A percentile compares a stretch with the other conserved stretches of the same genome.
These are phyloP conservation scores for Aspergillus hiratsukae DNA, from an alignment of 2,329 filamentous ascomycete species.

Conservation along the genomic window DNA sequence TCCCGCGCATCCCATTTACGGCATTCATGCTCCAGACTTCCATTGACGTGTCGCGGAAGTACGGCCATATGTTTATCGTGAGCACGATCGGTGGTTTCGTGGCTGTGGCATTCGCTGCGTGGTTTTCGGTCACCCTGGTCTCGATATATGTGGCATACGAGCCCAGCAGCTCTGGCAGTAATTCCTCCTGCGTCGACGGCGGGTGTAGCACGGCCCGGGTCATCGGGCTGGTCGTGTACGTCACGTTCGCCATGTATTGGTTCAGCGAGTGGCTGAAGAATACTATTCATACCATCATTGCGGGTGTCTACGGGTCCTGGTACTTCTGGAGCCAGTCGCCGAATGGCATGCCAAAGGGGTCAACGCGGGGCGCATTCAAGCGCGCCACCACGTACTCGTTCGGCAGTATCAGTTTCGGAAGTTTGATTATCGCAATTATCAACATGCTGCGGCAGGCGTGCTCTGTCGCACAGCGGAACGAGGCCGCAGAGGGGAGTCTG, in stretches of 20 bases:
- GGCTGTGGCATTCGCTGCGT: constrained; percentile 72
- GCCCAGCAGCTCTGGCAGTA: constrained; percentile 47
- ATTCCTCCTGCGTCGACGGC: constrained; percentile 54
- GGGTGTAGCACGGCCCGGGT: constrained; percentile 72
- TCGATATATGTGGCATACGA: constrained; percentile 81
- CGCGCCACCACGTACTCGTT: constrained; percentile 87
- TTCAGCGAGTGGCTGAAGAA: constrained; percentile 92
- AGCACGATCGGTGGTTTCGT: constrained; percentile 77
- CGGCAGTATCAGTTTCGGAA: constrained; percentile 83
- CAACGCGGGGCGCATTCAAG: constrained; percentile 77
- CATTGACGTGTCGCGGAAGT: constrained; percentile 77
- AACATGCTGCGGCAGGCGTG: constrained; percentile 78
- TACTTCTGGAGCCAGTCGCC: constrained; percentile 69
- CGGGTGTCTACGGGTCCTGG: constrained; percentile 88
- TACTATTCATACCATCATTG: constrained; percentile 80
- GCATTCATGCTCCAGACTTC: constrained; percentile 82
- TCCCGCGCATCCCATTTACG: constrained; percentile 82
- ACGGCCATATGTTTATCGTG: constrained; percentile 81
- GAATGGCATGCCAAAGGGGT: constrained; percentile 65
- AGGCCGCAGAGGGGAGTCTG: constrained; percentile 64
- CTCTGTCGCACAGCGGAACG: constrained; percentile 67
- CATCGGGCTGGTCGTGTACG: constrained; percentile 77
- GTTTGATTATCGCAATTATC: constrained; percentile 79
- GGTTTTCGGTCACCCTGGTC: constrained; percentile 82
- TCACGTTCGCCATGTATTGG: constrained; percentile 93